Conservation (phyloP, 1,139 yeast genomes). For the Yamadazyma friedrichii region DNA sequence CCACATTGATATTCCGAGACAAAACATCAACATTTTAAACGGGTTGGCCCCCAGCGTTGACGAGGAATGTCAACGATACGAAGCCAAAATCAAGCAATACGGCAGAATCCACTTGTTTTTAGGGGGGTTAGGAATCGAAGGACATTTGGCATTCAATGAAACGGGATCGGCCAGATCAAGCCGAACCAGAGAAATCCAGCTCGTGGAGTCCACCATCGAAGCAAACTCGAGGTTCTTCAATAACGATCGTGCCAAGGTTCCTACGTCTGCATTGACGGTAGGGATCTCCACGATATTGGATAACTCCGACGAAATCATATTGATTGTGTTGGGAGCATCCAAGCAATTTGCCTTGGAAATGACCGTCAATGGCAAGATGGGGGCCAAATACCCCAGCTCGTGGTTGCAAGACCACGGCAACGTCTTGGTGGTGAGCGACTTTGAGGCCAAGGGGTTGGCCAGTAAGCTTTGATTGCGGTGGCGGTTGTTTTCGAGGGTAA, state of each 20-base stretch:
- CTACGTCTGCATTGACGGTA: slow-evolving; percentile 53
- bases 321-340: slow-evolving; percentile 46
- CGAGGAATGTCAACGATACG: slow-evolving; percentile 51
- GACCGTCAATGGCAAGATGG: slow-evolving; percentile 40
- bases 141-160: slow-evolving; percentile 66
- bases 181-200: slow-evolving; percentile 47
- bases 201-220: slow-evolving; percentile 52
- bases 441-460: slow-evolving; percentile 25
- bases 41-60: slow-evolving; percentile 50
- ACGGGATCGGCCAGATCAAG: slow-evolving; percentile 52
- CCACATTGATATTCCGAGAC: slow-evolving; percentile 55
- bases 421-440: slow-evolving; percentile 47
- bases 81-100: slow-evolving; percentile 45
- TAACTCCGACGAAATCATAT: slow-evolving; percentile 52
- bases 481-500: no score
- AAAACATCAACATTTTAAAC: slow-evolving; percentile 56
- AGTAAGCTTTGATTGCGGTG: no score
- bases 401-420: slow-evolving; percentile 48
- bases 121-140: slow-evolving; percentile 67
- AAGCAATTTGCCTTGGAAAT: slow-evolving; percentile 45
- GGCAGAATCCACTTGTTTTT: slow-evolving; percentile 58
- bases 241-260: slow-evolving; percentile 49
- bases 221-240: slow-evolving; percentile 60
- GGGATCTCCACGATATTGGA: slow-evolving; percentile 64
- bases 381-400: slow-evolving; percentile 42